Evolutionary conservation across 441 rosid species (phyloP).

Genomic region (Lepidium campestre): DNA sequence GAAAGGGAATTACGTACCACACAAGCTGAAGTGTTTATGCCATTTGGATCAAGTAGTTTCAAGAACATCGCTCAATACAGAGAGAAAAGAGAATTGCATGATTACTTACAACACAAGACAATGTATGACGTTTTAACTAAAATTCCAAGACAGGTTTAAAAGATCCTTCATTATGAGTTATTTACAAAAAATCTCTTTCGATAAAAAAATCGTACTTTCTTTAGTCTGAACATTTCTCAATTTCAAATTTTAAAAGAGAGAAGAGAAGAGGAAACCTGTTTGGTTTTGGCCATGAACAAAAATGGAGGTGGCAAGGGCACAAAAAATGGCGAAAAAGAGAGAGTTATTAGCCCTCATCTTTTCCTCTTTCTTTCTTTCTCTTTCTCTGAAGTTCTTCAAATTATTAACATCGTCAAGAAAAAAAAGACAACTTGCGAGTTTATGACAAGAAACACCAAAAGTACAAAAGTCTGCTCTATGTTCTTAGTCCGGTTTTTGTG

Average conservation of each 20-base stretch:
- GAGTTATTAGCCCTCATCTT: conserved; percentile 12
- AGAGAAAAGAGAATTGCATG: background rate
- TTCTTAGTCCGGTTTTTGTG: background rate
- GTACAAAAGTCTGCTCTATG: background rate
- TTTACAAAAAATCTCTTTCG: background rate
- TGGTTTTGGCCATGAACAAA: conserved; percentile 25
- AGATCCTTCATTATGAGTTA: background rate
- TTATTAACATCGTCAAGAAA: conserved; percentile 1
- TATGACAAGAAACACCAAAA: background rate
- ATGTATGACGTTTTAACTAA: background rate
- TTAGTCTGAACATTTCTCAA: background rate
- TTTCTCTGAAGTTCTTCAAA: background rate
- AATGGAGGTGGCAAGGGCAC: conserved; percentile 7
- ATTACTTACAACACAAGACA: background rate
- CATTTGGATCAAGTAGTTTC: background rate
- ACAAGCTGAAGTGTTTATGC: background rate
- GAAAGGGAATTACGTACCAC: background rate
- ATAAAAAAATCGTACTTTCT: background rate
- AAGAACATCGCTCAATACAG: background rate
- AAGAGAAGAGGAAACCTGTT: conserved; percentile 17
- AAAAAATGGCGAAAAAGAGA: background rate
- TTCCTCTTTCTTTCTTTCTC: background rate
- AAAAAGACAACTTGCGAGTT: background rate
- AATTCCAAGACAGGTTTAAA: background rate
- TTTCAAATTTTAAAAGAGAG: background rate